phyloP scores from a whole-genome alignment of 768 basidiomycete genomes.

The Hygrocybe punicea region DNA sequence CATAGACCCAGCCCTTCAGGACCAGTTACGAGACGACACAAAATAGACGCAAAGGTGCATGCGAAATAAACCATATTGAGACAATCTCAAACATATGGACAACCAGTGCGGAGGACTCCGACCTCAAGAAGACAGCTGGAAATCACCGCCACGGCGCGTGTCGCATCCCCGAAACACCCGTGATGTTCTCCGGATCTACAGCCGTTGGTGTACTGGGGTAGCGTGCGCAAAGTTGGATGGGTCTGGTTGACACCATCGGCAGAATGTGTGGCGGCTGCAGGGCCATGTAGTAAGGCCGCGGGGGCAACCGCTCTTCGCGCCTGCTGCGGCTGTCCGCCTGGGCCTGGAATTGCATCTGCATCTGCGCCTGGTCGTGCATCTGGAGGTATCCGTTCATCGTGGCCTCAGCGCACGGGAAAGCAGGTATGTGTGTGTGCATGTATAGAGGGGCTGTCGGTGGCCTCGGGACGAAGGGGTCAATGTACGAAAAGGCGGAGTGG shows the following conservation, averaged over 20 bases:
- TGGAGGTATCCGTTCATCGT: background rate
- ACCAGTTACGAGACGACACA: no score
- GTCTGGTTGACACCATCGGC: background rate
- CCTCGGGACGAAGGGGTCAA: background rate
- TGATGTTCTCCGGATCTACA: background rate
- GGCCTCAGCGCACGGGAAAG: background rate
- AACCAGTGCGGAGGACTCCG: background rate
- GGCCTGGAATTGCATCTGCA: slow-evolving; percentile 10
- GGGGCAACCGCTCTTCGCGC: slow-evolving; percentile 3
- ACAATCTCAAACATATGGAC: no score
- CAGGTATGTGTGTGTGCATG: slow-evolving; percentile 5
- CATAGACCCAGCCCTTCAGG: no score
- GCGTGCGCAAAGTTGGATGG: background rate
- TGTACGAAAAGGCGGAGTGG: background rate
- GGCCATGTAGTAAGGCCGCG: background rate
- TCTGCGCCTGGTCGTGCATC: background rate
- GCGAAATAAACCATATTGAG: no score
- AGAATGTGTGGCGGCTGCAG: background rate
- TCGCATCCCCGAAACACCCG: background rate
- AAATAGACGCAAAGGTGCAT: no score
- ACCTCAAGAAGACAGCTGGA: background rate
- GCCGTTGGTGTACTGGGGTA: background rate
- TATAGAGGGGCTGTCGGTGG: background rate
- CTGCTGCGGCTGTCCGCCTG: slow-evolving; percentile 1
- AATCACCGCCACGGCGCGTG: background rate